A percentile compares a stretch with the other conserved stretches of the same genome.
These are phyloP conservation scores for Colletotrichum cordylinicola DNA, from an alignment of 2,329 filamentous ascomycete species.

Conservation along the genomic window DNA sequence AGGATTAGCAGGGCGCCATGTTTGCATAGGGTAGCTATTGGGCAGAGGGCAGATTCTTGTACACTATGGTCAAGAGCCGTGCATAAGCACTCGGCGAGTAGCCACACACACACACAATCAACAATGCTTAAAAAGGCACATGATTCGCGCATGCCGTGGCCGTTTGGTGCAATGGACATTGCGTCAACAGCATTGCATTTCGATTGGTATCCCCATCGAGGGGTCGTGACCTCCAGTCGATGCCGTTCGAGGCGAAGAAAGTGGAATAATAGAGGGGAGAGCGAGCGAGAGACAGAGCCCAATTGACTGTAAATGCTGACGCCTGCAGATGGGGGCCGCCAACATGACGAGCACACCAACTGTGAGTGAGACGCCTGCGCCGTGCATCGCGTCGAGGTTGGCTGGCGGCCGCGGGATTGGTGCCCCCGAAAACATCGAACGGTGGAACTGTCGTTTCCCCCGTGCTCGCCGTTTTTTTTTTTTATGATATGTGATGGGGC, in stretches of 20 bases:
- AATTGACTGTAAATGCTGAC: slow-evolving; percentile 3
- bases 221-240: not conserved
- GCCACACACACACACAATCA: not conserved
- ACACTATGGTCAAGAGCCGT: slow-evolving; percentile 6
- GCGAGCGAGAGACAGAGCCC: not conserved
- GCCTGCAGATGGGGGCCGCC: slow-evolving; percentile 4
- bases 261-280: not conserved
- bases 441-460: not conserved
- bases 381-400: not conserved
- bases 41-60: slow-evolving; percentile 8
- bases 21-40: slow-evolving; percentile 4
- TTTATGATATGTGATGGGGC: not conserved
- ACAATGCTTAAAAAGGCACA: not conserved
- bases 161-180: not conserved
- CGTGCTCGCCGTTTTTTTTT: not conserved
- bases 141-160: not conserved
- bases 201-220: slow-evolving; percentile 1
- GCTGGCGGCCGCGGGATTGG: not conserved
- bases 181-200: not conserved
- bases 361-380: not conserved
- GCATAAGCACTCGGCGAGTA: not conserved
- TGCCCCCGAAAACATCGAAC: not conserved
- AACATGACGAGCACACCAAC: not conserved
- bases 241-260: slow-evolving; percentile 14
- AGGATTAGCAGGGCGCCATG: not conserved